These are phyloP conservation scores for Boletales sp. DNA, from an alignment of 768 basidiomycete species.

Conservation along the genomic window DNA sequence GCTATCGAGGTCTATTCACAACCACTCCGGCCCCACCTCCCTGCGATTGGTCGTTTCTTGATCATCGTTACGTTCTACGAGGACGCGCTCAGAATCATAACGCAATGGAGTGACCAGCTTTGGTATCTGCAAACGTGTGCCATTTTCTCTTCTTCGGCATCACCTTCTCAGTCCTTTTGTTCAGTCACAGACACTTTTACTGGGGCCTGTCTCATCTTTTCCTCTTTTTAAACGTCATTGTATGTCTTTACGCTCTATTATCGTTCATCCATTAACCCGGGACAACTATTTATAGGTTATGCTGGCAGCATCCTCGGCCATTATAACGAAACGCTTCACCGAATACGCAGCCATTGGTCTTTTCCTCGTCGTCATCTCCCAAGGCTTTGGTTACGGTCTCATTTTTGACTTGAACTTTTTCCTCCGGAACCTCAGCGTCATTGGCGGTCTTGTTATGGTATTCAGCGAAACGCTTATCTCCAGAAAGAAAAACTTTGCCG, in stretches of 20 bases:
- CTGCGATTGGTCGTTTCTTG: constrained; percentile 91
- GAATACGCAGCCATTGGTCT: constrained; percentile 91
- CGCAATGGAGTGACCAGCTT: constrained; percentile 95
- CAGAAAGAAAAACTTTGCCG: constrained; percentile 85
- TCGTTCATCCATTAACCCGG: neutral
- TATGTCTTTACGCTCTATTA: constrained; percentile 51
- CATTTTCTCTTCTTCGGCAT: neutral
- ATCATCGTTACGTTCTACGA: constrained; percentile 99
- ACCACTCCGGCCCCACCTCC: constrained; percentile 90
- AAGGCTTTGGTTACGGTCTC: constrained; percentile 98
- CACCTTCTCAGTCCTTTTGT: constrained; percentile 6
- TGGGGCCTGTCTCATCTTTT: constrained; percentile 95
- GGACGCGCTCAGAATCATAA: constrained; percentile 89
- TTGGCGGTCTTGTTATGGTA: constrained; percentile 98
- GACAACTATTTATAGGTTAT: constrained; percentile 59
- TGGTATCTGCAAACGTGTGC: constrained; percentile 96
- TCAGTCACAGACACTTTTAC: constrained; percentile 90
- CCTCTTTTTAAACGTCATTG: constrained; percentile 86
- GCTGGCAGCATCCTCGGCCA: constrained; percentile 76
- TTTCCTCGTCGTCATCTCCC: constrained; percentile 85
- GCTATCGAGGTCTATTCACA: constrained; percentile 88
- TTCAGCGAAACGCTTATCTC: constrained; percentile 94
- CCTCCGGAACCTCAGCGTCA: constrained; percentile 97
- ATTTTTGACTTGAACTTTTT: constrained; percentile 99
- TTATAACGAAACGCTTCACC: constrained; percentile 84